Base-by-base conservation (phyloP, 768 basidiomycete genomes). In the Kwoniella botswanensis region DNA sequence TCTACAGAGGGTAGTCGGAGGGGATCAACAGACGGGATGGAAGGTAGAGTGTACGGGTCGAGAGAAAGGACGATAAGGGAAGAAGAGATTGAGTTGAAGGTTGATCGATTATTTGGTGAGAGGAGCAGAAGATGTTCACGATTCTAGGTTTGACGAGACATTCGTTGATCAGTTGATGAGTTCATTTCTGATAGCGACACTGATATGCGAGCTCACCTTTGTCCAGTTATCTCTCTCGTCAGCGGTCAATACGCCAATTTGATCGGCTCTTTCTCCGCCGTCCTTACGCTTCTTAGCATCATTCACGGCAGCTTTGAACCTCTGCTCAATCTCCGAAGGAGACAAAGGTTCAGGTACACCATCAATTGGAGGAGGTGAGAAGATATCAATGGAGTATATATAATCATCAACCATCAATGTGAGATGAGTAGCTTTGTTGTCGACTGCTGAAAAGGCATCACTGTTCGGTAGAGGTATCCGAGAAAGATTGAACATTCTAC, bases 191-290 rank as follows among this genome's bases (percentile, higher is more conserved):
- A 7, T 6, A 1, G 1, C 35, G 35, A 35, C 6, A 35, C 35
- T 7, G 35, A 7, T 7, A 35, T 35, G 7, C 7, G 0, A 1
- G 75, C 88, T 68, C 82, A 93, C 93, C 79, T 87, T 84, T 12
- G 91, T 87, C 95, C 95, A 97, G 12, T 81, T 85, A 82, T 96
- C 92, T 71, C 95, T 86, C 26, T 90, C 87, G 78, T 95, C 93
- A 3, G 91, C 89, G 24, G 89, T 92, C 56, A 97, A 85, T 0
- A 90, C 86, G 9, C 92, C 90, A 4, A 97, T 85, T 29, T 88
- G 86, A 3, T 88, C 82, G 0, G 91, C 86, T 13, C 74, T 82
- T 70, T 93, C 90, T 2, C 90, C 90, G 0, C 75, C 82, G 3
- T 84, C 82, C 7, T 86, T 82, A 44, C 79, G 72, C 21, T 90